phyloP scores from a whole-genome alignment of 2,329 filamentous ascomycete species.

The Fusarium newnesense region DNA sequence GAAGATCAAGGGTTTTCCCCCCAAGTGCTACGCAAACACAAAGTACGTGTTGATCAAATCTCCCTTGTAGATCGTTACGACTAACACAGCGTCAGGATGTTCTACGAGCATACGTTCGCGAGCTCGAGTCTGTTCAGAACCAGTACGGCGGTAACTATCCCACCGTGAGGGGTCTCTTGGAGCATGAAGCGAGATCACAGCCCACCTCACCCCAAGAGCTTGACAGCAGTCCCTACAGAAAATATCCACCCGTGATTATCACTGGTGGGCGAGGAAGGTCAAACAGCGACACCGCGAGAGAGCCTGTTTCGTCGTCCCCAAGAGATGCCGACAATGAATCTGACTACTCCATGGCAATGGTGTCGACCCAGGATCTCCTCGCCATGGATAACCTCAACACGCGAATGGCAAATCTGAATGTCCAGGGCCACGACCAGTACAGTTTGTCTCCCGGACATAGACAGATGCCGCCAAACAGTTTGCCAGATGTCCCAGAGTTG shows the following conservation, averaged over 20 bases:
- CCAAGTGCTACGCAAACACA: constrained; percentile 65
- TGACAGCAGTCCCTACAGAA: constrained; percentile 53
- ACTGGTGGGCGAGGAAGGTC: constrained; percentile 49
- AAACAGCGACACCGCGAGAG: constrained; percentile 43
- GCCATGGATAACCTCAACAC: constrained; percentile 56
- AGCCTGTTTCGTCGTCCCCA: constrained; percentile 51
- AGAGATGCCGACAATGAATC: constrained; percentile 50
- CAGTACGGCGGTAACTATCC: constrained; percentile 57
- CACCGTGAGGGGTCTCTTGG: constrained; percentile 65
- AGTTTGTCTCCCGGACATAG: constrained; percentile 50
- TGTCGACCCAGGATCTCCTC: constrained; percentile 66
- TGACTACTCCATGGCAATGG: constrained; percentile 56
- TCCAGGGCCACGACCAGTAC: constrained; percentile 51
- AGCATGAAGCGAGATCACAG: constrained; percentile 51
- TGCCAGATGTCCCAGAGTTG: constrained; percentile 43
- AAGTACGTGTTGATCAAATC: constrained; percentile 54
- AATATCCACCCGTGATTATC: constrained; percentile 54
- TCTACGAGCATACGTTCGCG: constrained; percentile 68
- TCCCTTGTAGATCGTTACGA: constrained; percentile 13
- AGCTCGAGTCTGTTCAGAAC: constrained; percentile 63
- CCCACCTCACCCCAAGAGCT: constrained; percentile 50
- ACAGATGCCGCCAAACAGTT: constrained; percentile 49
- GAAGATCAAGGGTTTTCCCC: constrained; percentile 67
- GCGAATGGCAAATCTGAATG: constrained; percentile 54
- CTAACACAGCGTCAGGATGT: constrained; percentile 59